Base-by-base conservation (phyloP, 805 yeast species). In the Barnettozyma pratensis region DNA sequence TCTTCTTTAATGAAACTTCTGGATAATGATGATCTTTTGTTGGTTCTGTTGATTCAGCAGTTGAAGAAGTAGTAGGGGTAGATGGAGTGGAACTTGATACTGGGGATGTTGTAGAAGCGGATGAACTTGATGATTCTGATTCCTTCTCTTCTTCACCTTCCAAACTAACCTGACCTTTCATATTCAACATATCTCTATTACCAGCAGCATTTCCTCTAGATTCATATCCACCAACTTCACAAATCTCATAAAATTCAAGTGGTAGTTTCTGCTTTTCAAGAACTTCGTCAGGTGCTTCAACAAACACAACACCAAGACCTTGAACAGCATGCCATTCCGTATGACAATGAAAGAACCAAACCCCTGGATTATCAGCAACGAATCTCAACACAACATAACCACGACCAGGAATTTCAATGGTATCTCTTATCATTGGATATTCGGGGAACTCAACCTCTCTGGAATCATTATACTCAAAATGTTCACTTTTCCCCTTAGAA, bases 331-430 rank as follows among this genome's bases (percentile, higher is more conserved):
- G 95, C 85, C 90, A 86, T 59, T 86, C 92, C 32, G 87, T 79
- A 60, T 87, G 96, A 66, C 97, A 90, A 63, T 90, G 97, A 81
- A 90, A 86, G 47, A 85, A 79, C 97, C 97, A 90, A 19, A 87
- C 83, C 42, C 97, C 97, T 0, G 97, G 96, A 58, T 90, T 90
- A 58, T 85, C 79, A 7, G 96, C 89, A 54, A 71, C 74, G 64
- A 88, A 88, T 53, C 97, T 71, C 31, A 81, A 58, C 10, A 81
- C 87, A 39, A 81, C 67, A 61, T 80, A 76, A 0, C 91, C 88
- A 54, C 80, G 78, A 6, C 85, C 78, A 37, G 81, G 77, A 12
- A 88, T 81, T 50, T 76, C 71, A n/a, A 82, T 79, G 0, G 92
- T 85, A 60, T 89, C 96, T 62, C 96, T 74, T 37, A 72, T 62